phyloP scores from a whole-genome alignment of 179 eudicot genomes.

The Amaranthus tricolor region DNA sequence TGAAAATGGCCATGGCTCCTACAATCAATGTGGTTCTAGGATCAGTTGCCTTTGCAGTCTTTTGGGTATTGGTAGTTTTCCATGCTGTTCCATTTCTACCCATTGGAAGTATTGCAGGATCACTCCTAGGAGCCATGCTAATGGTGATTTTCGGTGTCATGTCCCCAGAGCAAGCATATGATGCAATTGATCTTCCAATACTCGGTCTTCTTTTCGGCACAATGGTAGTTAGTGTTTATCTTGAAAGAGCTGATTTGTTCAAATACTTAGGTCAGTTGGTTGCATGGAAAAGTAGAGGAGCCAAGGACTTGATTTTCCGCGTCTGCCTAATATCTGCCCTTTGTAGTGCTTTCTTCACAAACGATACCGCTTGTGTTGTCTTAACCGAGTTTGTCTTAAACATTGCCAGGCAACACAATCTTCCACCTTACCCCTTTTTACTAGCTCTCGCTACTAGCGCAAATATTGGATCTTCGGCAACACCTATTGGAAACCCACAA shows the following conservation, averaged over 20 bases:
- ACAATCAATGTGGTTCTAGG: slow-evolving; percentile 64
- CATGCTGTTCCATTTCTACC: slow-evolving; percentile 80
- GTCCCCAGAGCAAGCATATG: slow-evolving; percentile 75
- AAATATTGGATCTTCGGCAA: slow-evolving; percentile 84
- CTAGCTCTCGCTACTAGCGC: slow-evolving; percentile 91
- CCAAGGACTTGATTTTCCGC: slow-evolving; percentile 74
- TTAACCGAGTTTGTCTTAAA: slow-evolving; percentile 76
- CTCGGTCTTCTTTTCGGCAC: slow-evolving; percentile 93
- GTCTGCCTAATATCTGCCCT: slow-evolving; percentile 70
- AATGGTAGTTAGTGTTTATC: slow-evolving; percentile 84
- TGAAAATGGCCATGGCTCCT: slow-evolving; percentile 49
- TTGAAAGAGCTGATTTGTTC: slow-evolving; percentile 90
- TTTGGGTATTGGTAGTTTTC: slow-evolving; percentile 90
- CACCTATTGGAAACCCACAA: slow-evolving; percentile 96
- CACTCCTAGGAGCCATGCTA: slow-evolving; percentile 80
- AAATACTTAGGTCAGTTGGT: slow-evolving; percentile 62
- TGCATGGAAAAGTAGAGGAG: slow-evolving; percentile 60
- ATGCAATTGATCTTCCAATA: slow-evolving; percentile 79
- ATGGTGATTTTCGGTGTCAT: slow-evolving; percentile 74
- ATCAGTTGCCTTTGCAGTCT: slow-evolving; percentile 62
- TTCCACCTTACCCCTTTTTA: slow-evolving; percentile 87
- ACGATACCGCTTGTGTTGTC: slow-evolving; percentile 80
- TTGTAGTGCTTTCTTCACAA: slow-evolving; percentile 81
- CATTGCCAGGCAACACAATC: slow-evolving; percentile 69
- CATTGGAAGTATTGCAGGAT: slow-evolving; percentile 83